A percentile compares a stretch with the other conserved stretches of the same genome.
Conservation (phyloP, 2,329 filamentous ascomycete species). For the Volutella citrinella region DNA sequence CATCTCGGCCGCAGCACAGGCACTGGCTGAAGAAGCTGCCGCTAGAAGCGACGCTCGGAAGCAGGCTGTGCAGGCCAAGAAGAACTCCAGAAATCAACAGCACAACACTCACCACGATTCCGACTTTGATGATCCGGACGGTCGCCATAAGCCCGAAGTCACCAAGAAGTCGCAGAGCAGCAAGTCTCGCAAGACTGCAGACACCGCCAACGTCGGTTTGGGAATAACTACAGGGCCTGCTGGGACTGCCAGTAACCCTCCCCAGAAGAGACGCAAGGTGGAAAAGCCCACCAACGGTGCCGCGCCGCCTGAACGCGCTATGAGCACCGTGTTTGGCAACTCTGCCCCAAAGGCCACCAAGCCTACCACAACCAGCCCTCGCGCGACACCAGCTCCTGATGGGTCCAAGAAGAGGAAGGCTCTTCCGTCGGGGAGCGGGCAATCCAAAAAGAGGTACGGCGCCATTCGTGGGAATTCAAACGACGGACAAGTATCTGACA, state of each 20-base stretch:
- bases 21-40: constrained; percentile 79
- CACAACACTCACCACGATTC: constrained; percentile 53
- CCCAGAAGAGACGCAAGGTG: constrained; percentile 76
- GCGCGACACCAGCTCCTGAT: constrained; percentile 66
- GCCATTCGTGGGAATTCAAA: too few species aligned
- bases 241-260: constrained; percentile 53
- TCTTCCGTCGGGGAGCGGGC: constrained; percentile 61
- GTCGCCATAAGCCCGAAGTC: constrained; percentile 43
- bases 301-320: constrained; percentile 63
- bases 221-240: constrained; percentile 59
- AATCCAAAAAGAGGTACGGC: constrained; percentile 77
- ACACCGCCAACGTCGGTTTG: constrained; percentile 55
- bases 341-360: constrained; percentile 54
- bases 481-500: constrained; percentile 15
- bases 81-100: constrained; percentile 61
- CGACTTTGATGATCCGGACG: constrained; percentile 70
- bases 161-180: constrained; percentile 62
- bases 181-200: constrained; percentile 63
- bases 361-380: constrained; percentile 58
- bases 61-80: constrained; percentile 75
- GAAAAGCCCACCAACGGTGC: constrained; percentile 60
- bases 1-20: constrained; percentile 72
- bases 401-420: constrained; percentile 71
- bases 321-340: constrained; percentile 55
- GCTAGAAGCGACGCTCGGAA: constrained; percentile 81